Conservation (phyloP, 1,284 basidiomycete genomes). For the Malassezia slooffiae region DNA sequence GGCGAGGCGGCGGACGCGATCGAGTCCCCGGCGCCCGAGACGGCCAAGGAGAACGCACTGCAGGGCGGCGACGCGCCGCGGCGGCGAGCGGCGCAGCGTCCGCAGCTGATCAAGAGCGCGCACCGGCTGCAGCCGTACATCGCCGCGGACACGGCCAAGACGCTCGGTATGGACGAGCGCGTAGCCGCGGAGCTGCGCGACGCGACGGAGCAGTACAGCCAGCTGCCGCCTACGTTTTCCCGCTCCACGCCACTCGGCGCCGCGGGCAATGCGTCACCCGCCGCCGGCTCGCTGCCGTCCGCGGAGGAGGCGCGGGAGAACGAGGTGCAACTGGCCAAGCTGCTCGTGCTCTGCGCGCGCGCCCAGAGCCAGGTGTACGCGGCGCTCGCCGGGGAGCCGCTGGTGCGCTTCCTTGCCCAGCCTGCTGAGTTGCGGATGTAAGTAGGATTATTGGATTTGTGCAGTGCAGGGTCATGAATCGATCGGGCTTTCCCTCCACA, state of each 20-base stretch:
- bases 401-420: slow-evolving; percentile 1
- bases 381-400: not conserved
- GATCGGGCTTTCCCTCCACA: too few species aligned
- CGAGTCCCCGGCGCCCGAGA: too few species aligned
- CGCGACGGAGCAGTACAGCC: not conserved
- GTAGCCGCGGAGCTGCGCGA: not conserved
- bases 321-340: slow-evolving; percentile 22
- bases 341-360: slow-evolving; percentile 11
- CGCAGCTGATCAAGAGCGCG: slow-evolving; percentile 1
- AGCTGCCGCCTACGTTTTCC: too few species aligned
- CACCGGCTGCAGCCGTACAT: slow-evolving; percentile 1
- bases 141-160: not conserved
- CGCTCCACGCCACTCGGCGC: too few species aligned
- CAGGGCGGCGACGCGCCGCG: not conserved
- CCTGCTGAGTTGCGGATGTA: too few species aligned
- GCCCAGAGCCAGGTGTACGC: slow-evolving; percentile 8
- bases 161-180: too few species aligned
- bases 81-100: slow-evolving; percentile 1
- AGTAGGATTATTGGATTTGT: too few species aligned
- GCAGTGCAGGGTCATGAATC: too few species aligned
- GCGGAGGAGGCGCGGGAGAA: slow-evolving; percentile 15
- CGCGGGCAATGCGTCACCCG: not conserved
- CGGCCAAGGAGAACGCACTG: not conserved
- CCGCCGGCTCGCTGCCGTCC: not conserved
- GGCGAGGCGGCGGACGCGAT: too few species aligned